A percentile compares a stretch with the other conserved stretches of the same genome.
phyloP scores from a whole-genome alignment of 495 filamentous ascomycete species.

The Talaromyces thailandensis region DNA sequence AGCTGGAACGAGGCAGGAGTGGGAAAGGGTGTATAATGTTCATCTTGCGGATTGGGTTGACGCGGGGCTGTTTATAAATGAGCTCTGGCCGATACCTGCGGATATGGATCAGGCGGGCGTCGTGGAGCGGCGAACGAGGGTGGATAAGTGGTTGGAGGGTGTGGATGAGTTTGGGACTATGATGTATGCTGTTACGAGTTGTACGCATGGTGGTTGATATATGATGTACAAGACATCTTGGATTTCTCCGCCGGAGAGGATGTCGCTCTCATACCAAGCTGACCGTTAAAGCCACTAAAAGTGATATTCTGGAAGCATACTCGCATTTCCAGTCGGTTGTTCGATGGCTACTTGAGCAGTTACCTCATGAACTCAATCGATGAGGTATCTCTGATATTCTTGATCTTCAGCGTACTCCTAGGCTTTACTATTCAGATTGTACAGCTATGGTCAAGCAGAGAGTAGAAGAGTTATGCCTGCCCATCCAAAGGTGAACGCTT shows the following conservation, averaged over 20 bases:
- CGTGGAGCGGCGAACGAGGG: conserved; percentile 19
- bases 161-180: conserved; percentile 40
- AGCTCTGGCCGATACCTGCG: conserved; percentile 31
- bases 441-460: too few species aligned
- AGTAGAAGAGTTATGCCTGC: not conserved
- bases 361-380: too few species aligned
- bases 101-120: conserved; percentile 17
- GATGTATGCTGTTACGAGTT: conserved; percentile 36
- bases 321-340: too few species aligned
- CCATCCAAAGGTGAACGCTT: not conserved
- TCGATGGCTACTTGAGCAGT: too few species aligned
- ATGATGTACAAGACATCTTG: too few species aligned
- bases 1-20: conserved; percentile 19
- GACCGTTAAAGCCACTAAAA: too few species aligned
- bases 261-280: too few species aligned
- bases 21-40: conserved; percentile 34
- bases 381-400: too few species aligned
- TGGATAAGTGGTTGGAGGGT: conserved; percentile 34
- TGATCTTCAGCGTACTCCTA: not conserved
- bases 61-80: conserved; percentile 28
- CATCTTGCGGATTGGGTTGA: conserved; percentile 30
- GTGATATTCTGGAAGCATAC: too few species aligned
- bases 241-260: too few species aligned
- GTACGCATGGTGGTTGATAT: conserved; percentile 27
- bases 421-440: not conserved